A percentile compares a stretch with the other conserved stretches of the same genome.
These are phyloP conservation scores for Ophiostoma sp. DNA, from an alignment of 2,329 filamentous ascomycete genomes.

Conservation along the genomic window DNA sequence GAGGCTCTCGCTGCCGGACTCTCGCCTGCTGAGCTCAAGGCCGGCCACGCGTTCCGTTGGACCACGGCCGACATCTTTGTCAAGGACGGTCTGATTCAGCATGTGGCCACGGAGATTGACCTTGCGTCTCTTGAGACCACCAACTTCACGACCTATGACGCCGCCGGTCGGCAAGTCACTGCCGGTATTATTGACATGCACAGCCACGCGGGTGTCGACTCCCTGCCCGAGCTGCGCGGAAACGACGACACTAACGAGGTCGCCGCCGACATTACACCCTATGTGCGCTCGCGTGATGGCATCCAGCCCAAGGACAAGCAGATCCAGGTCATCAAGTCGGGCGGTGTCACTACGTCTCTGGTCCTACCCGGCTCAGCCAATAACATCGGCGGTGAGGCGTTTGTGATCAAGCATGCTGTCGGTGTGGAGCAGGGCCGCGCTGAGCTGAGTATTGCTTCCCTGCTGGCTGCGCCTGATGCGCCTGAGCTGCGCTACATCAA, in stretches of 20 bases:
- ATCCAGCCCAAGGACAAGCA: conserved; percentile 59
- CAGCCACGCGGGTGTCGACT: conserved; percentile 56
- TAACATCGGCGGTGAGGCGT: conserved; percentile 68
- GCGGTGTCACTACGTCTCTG: conserved; percentile 64
- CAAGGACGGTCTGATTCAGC: conserved; percentile 55
- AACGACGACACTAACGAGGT: conserved; percentile 59
- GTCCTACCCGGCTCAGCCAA: conserved; percentile 65
- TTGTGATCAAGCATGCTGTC: conserved; percentile 61
- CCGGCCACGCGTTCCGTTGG: conserved; percentile 58
- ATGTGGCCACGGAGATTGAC: conserved; percentile 44
- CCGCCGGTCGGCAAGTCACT: conserved; percentile 56
- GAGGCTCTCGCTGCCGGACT: conserved; percentile 44
- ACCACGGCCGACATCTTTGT: conserved; percentile 54
- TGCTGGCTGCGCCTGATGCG: conserved; percentile 60
- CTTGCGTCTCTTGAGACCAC: not conserved
- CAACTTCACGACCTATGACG: conserved; percentile 42
- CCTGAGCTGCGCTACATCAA: conserved; percentile 64
- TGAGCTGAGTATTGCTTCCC: conserved; percentile 57
- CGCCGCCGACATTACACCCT: conserved; percentile 60
- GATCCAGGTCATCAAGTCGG: conserved; percentile 64
- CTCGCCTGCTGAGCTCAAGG: conserved; percentile 48
- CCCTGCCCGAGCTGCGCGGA: conserved; percentile 50
- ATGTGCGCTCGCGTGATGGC: conserved; percentile 60
- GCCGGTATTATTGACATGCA: conserved; percentile 68
- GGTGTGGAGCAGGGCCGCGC: conserved; percentile 53